Evolutionary conservation across 345 rosid species (phyloP), one percentile per base, ranked within the genome.

Genomic region (Brassica nigra): DNA sequence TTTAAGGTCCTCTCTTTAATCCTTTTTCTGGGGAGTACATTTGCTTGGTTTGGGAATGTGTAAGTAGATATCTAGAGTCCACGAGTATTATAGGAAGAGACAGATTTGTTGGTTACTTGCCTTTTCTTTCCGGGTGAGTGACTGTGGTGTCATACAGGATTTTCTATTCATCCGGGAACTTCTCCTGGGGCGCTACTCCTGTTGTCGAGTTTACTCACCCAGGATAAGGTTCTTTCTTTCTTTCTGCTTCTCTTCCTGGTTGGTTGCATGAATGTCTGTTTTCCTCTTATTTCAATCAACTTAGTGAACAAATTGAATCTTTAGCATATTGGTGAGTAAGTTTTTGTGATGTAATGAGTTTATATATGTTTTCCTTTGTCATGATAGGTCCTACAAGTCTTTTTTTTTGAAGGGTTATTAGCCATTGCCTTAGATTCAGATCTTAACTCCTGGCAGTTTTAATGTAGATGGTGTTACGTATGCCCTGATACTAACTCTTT

Each of bases 141-240:
- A 88, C 86, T 84, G 83, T 85, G 78, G 86, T 90, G 87, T 81
- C 85, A 83, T 88, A 84, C 90, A 88, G 91, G 90, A 79, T 84
- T 83, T 65, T 68, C 81, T 78, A 16, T 83, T 68, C 82, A 83
- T 79, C 83, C 73, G 86, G 90, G 80, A 86, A 67, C 84, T 79
- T 85, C 90, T 83, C 84, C 84, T 87, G 78, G 79, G 85, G 87
- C 44, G 83, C 83, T 84, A 85, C 84, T 78, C 83, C 84, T 87
- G 83, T 82, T 67, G 87, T 78, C 86, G 71, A 63, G 55, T 47
- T 75, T 86, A 83, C 87, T 79, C 80, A 84, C 78, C 85, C 66
- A 72, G 62, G 87, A 84, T 82, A 85, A 91, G 90, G 89, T 86
- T 83, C 49, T 30, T 66, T 78, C 86, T 78, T 87, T 81, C 86